Percentiles rank a stretch among this genome's conserved stretches.
These are phyloP conservation scores for Coleophoma eucalyptorum DNA, from an alignment of 2,329 filamentous ascomycete species.

Conservation along the genomic window DNA sequence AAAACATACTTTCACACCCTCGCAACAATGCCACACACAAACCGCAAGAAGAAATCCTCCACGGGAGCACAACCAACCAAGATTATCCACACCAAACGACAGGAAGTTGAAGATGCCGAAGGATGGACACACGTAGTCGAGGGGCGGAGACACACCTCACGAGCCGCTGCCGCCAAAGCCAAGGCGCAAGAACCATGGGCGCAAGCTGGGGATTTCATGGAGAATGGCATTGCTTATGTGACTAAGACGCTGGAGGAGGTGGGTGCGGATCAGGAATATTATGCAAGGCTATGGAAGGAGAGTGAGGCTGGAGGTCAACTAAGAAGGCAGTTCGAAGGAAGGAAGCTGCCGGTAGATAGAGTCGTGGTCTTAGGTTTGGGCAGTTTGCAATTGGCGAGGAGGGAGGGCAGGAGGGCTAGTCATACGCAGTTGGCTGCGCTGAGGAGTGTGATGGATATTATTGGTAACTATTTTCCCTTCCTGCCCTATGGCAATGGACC, in stretches of 20 bases:
- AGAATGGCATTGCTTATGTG: constrained; percentile 21
- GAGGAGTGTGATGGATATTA: constrained; percentile 13
- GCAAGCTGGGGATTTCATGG: constrained; percentile 23
- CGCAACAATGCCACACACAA: constrained; percentile 20
- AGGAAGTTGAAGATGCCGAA: constrained; percentile 23
- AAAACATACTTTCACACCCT: no score
- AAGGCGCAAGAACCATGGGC: constrained; percentile 6
- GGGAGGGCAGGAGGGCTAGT: constrained; percentile 22
- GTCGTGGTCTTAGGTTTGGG: constrained; percentile 26
- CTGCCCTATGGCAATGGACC: no score
- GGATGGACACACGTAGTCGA: constrained; percentile 30
- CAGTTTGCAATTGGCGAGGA: constrained; percentile 23
- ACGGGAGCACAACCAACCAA: constrained; percentile 2
- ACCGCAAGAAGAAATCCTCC: constrained; percentile 16
- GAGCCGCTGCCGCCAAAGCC: neutral
- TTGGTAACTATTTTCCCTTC: no score
- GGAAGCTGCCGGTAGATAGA: constrained; percentile 11
- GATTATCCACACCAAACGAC: constrained; percentile 23
- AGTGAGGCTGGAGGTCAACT: constrained; percentile 14
- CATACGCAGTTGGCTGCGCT: constrained; percentile 26
- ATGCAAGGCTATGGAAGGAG: constrained; percentile 21
- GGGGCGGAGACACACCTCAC: constrained; percentile 9
- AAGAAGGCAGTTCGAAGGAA: neutral
- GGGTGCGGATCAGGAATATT: constrained; percentile 17
- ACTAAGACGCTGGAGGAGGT: constrained; percentile 23